Conservation (phyloP, 2,329 filamentous ascomycete species). For the Sclerotinia sclerotiorum region DNA sequence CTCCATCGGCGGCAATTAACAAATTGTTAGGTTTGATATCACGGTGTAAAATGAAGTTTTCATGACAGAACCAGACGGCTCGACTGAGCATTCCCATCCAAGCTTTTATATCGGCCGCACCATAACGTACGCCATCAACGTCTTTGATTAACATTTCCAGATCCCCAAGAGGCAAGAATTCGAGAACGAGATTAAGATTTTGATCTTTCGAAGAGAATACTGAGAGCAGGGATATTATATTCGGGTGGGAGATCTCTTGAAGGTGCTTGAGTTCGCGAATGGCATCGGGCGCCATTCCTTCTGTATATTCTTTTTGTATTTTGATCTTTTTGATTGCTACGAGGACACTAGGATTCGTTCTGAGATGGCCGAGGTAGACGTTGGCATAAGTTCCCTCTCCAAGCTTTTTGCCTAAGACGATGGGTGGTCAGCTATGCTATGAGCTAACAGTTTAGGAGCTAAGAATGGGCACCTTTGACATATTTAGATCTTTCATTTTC, state of each 20-base stretch:
- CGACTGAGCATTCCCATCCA: constrained; percentile 98
- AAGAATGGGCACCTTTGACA: constrained; percentile 63
- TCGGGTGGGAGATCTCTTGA: constrained; percentile 90
- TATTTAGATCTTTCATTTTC: constrained; percentile 84
- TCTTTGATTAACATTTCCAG: constrained; percentile 93
- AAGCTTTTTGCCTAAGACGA: constrained; percentile 71
- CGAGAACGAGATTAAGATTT: constrained; percentile 92
- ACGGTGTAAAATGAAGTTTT: constrained; percentile 88
- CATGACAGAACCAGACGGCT: constrained; percentile 95
- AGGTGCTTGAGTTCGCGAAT: constrained; percentile 95
- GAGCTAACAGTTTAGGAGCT: constrained; percentile 18
- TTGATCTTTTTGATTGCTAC: constrained; percentile 97
- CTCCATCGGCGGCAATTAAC: constrained; percentile 87
- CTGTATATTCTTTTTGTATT: constrained; percentile 78
- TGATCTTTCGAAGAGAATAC: constrained; percentile 97
- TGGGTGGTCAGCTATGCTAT: constrained; percentile 15
- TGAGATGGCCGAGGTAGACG: constrained; percentile 85
- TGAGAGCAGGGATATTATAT: constrained; percentile 88
- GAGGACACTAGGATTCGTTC: constrained; percentile 66
- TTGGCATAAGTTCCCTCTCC: constrained; percentile 97
- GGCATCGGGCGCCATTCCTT: constrained; percentile 91
- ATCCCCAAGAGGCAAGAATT: constrained; percentile 91
- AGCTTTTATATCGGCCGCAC: constrained; percentile 87
- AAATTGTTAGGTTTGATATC: constrained; percentile 99
- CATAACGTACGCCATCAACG: constrained; percentile 73